Percentiles rank a stretch among this genome's conserved stretches.
Conservation (phyloP, 2,329 filamentous ascomycete species). For the Phoma herbarum region DNA sequence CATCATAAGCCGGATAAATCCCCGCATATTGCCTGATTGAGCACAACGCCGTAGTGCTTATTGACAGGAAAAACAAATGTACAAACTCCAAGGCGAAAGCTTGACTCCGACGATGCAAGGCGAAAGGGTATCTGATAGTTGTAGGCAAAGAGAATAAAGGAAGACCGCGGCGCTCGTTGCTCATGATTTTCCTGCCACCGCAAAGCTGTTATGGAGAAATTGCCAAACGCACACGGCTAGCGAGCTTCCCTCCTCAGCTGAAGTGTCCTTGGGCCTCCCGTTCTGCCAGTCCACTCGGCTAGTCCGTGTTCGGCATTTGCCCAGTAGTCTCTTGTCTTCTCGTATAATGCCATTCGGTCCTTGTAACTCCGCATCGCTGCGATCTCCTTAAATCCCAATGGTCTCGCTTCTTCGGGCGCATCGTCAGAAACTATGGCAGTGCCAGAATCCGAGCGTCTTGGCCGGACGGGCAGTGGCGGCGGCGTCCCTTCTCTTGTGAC, state of each 20-base stretch:
- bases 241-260: slow-evolving; percentile 10
- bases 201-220: neutral
- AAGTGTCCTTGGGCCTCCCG: slow-evolving; percentile 17
- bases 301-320: slow-evolving; percentile 47
- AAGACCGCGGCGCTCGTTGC: neutral
- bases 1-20: slow-evolving; percentile 19
- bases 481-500: neutral
- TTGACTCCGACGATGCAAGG: neutral
- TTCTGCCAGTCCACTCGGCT: slow-evolving; percentile 38
- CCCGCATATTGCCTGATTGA: slow-evolving; percentile 14
- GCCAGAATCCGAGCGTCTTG: slow-evolving; percentile 44
- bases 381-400: slow-evolving; percentile 45
- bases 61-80: neutral
- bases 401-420: slow-evolving; percentile 31
- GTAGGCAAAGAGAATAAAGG: neutral
- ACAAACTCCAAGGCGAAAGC: neutral
- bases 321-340: slow-evolving; percentile 48
- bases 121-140: slow-evolving; percentile 4
- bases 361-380: slow-evolving; percentile 33
- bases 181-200: neutral
- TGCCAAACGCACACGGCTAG: neutral
- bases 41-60: slow-evolving; percentile 2
- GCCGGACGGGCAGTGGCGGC: slow-evolving; percentile 17
- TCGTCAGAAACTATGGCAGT: slow-evolving; percentile 42
- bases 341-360: slow-evolving; percentile 45